A percentile compares a stretch with the other conserved stretches of the same genome.
Conservation (phyloP, 192 early-diverging fungal genomes). For the Funneliformis mosseae region DNA sequence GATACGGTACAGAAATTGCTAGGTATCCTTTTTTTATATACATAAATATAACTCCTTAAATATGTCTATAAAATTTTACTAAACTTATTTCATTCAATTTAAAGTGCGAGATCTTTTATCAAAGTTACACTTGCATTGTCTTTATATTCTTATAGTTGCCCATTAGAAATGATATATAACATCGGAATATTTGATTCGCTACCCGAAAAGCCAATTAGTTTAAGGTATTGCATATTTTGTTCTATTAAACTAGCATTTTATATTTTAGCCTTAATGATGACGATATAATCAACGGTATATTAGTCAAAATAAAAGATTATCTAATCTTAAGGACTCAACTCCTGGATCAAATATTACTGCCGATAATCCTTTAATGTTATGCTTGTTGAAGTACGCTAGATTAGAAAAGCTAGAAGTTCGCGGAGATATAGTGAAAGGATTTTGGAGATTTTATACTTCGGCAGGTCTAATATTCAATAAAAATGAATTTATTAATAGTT, state of each 20-base stretch:
- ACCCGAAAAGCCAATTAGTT: neutral
- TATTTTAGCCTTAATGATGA: neutral
- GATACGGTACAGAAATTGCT: constrained; percentile 24
- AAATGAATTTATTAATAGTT: constrained; percentile 50
- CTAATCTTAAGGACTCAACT: constrained; percentile 29
- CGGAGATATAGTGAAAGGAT: constrained; percentile 48
- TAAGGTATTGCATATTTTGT: neutral
- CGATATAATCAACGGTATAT: neutral
- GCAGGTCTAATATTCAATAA: constrained; percentile 47
- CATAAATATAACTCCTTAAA: neutral
- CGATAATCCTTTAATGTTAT: constrained; percentile 39
- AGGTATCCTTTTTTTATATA: constrained; percentile 29
- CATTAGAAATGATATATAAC: constrained; percentile 22
- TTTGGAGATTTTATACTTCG: constrained; percentile 48
- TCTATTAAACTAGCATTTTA: neutral
- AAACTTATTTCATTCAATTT: neutral
- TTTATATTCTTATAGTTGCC: constrained; percentile 25
- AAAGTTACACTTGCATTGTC: constrained; percentile 17
- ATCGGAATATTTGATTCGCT: constrained; percentile 3
- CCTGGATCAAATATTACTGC: constrained; percentile 21
- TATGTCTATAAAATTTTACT: neutral
- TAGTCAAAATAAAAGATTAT: constrained; percentile 15
- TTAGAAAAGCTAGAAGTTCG: constrained; percentile 43
- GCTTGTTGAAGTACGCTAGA: constrained; percentile 42
- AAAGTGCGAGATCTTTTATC: constrained; percentile 21